These are phyloP conservation scores for Vanrija sp. DNA, from an alignment of 1,284 basidiomycete genomes.

Conservation along the genomic window DNA sequence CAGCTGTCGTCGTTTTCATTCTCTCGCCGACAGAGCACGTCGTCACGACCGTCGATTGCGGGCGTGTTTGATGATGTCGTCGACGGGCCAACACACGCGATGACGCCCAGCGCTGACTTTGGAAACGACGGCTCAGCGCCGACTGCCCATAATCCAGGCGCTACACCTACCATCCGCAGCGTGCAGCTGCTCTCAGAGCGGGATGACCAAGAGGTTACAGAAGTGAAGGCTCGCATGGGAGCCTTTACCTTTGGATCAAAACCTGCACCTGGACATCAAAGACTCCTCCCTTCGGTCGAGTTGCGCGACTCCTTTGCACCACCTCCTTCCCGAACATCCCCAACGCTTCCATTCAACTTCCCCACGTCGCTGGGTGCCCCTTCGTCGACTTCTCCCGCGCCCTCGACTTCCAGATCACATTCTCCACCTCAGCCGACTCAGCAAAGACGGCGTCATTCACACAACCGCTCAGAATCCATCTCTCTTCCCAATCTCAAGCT, in stretches of 20 bases:
- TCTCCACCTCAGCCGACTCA: constrained; percentile 4
- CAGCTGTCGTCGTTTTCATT: constrained; percentile 14
- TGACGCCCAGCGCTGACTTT: neutral
- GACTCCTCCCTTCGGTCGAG: constrained; percentile 13
- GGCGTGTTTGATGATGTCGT: constrained; percentile 11
- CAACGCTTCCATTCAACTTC: constrained; percentile 4
- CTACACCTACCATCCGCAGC: constrained; percentile 4
- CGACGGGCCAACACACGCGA: constrained; percentile 5
- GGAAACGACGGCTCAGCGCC: neutral
- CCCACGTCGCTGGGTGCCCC: neutral
- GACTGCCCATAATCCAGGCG: neutral
- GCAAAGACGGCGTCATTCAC: constrained; percentile 34
- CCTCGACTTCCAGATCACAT: constrained; percentile 19
- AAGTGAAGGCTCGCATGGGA: constrained; percentile 22
- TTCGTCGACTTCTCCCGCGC: constrained; percentile 6
- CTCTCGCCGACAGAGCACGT: constrained; percentile 6
- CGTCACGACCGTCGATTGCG: constrained; percentile 2
- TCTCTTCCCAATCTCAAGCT: constrained; percentile 44
- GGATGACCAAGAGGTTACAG: constrained; percentile 19
- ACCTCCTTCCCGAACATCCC: constrained; percentile 10
- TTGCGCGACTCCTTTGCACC: constrained; percentile 7
- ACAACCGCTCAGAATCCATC: constrained; percentile 46
- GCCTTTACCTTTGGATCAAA: constrained; percentile 42
- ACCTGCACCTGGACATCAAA: constrained; percentile 6
- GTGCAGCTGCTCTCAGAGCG: no score